A percentile compares a stretch with the other conserved stretches of the same genome.
These are phyloP conservation scores for Scenedesmus sp. DNA, from an alignment of 163 green algal genomes.

Conservation along the genomic window DNA sequence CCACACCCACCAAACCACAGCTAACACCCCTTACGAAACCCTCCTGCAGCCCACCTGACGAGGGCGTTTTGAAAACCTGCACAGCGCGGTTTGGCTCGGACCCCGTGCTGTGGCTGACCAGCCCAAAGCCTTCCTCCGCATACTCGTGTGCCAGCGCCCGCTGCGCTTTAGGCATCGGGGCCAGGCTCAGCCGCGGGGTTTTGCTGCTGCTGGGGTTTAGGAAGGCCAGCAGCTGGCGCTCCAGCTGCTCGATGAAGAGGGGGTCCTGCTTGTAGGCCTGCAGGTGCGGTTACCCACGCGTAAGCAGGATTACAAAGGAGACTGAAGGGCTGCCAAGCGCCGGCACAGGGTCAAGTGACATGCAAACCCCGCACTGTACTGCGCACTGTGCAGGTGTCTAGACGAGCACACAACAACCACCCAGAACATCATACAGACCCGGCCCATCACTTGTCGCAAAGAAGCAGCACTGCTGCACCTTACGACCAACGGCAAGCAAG, in stretches of 20 bases:
- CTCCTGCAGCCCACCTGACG: background rate
- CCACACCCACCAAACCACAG: background rate
- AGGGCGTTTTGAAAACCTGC: conserved; percentile 40
- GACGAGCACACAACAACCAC: background rate
- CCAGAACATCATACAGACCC: too few relatives aligned
- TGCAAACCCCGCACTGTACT: too few relatives aligned
- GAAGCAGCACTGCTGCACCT: conserved; percentile 26
- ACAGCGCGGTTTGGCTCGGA: conserved; percentile 36
- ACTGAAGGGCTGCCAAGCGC: background rate
- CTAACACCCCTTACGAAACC: background rate
- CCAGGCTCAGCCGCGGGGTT: conserved; percentile 19
- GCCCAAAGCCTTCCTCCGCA: conserved; percentile 46
- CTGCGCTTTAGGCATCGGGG: conserved; percentile 49
- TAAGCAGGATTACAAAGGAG: background rate
- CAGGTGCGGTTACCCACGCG: too few relatives aligned
- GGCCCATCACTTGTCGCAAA: background rate
- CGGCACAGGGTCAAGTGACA: too few relatives aligned
- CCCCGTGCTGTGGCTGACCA: conserved; percentile 45
- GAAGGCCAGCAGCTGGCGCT: conserved; percentile 50
- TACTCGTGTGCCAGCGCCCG: conserved; percentile 56
- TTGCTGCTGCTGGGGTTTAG: conserved; percentile 11
- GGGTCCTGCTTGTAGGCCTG: conserved; percentile 55
- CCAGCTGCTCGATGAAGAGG: conserved; percentile 48
- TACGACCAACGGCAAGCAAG: background rate
- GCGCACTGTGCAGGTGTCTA: background rate